Evolutionary conservation across 345 rosid species (phyloP).

Genomic region (Tarenaya hassleriana): DNA sequence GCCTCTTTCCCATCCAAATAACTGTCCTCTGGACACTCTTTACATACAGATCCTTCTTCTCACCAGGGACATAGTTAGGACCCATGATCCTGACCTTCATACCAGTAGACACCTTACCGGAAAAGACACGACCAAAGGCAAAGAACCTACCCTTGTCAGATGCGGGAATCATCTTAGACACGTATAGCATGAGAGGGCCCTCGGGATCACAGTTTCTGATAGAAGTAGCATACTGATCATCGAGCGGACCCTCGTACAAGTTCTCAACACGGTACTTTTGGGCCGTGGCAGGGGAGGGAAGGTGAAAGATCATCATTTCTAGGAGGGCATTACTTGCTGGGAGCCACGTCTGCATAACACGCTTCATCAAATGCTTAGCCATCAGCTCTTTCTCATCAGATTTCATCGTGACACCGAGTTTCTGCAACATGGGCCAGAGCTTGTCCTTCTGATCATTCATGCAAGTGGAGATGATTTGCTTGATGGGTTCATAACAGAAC

Average conservation of each 20-base stretch:
- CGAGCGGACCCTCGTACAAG: conserved; percentile 75
- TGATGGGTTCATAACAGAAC: conserved; percentile 75
- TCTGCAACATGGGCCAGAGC: conserved; percentile 69
- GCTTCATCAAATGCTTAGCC: conserved; percentile 73
- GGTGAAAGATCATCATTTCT: conserved; percentile 77
- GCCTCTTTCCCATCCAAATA: conserved; percentile 83
- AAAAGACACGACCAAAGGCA: conserved; percentile 71
- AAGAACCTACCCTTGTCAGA: conserved; percentile 74
- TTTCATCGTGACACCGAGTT: conserved; percentile 57
- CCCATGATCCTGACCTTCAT: conserved; percentile 76
- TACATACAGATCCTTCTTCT: conserved; percentile 45
- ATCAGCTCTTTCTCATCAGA: conserved; percentile 59
- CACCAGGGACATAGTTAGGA: conserved; percentile 68
- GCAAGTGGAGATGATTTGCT: conserved; percentile 55
- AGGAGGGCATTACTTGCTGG: conserved; percentile 58
- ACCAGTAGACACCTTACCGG: conserved; percentile 63
- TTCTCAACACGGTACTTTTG: conserved; percentile 76
- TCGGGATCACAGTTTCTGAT: conserved; percentile 68
- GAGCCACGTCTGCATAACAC: conserved; percentile 81
- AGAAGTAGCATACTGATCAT: conserved; percentile 54
- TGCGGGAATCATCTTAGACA: conserved; percentile 81
- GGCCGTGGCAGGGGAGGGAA: conserved; percentile 57
- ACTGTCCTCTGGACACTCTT: conserved; percentile 56
- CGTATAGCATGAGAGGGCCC: conserved; percentile 80
- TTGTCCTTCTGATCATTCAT: conserved; percentile 74